phyloP scores from a whole-genome alignment of 345 rosid species.

The Kandelia obovata region DNA sequence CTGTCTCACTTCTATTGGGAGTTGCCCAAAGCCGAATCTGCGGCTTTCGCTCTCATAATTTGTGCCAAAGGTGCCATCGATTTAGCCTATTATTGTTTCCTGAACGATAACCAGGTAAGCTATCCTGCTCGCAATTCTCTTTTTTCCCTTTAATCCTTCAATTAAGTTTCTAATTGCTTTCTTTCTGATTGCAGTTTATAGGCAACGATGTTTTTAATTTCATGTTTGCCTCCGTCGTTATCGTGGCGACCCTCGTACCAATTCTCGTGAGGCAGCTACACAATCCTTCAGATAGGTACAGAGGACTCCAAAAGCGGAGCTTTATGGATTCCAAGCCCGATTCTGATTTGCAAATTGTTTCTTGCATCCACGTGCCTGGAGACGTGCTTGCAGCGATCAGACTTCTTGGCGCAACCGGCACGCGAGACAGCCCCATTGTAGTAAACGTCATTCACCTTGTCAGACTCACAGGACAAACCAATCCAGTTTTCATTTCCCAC shows the following conservation, averaged over 20 bases:
- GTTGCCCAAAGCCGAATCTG: background rate
- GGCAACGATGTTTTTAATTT: background rate
- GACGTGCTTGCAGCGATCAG: conserved; percentile 30
- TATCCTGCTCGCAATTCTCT: background rate
- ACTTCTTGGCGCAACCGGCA: conserved; percentile 18
- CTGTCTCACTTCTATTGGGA: background rate
- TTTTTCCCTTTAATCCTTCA: background rate
- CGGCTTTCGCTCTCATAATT: conserved; percentile 8
- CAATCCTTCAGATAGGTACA: conserved; percentile 28
- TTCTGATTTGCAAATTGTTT: conserved; percentile 25
- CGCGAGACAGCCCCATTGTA: conserved; percentile 14
- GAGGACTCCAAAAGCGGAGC: conserved; percentile 26
- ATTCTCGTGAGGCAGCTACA: conserved; percentile 13
- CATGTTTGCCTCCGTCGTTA: background rate
- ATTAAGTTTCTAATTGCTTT: background rate
- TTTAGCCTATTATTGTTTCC: background rate
- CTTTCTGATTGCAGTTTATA: background rate
- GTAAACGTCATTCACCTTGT: conserved; percentile 30
- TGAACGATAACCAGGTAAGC: background rate
- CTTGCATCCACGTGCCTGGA: conserved; percentile 41
- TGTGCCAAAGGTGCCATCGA: conserved; percentile 7
- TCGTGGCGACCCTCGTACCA: conserved; percentile 4
- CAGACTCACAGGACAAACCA: conserved; percentile 19
- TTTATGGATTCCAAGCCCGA: background rate
- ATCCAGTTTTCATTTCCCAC: conserved; percentile 34